Conservation (phyloP, 495 filamentous ascomycete genomes). For the Staphylotrichum tortipilum region DNA sequence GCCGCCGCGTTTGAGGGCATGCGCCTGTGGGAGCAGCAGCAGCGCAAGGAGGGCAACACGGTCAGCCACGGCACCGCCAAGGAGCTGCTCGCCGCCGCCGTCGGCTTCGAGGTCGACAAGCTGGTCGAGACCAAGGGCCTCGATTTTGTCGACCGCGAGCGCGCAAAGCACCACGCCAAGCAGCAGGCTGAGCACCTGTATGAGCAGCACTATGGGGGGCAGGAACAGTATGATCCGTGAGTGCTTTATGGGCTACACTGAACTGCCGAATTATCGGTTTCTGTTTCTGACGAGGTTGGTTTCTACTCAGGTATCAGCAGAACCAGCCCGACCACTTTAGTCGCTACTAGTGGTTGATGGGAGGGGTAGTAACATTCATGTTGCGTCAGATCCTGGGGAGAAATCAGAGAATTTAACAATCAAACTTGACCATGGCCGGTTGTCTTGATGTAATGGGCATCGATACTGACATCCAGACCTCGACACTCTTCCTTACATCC, state of each 20-base stretch:
- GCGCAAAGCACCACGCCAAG: conserved; percentile 58
- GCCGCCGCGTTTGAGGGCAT: conserved; percentile 73
- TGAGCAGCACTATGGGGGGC: conserved; percentile 46
- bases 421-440: too few species aligned
- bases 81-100: conserved; percentile 62
- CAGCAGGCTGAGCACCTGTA: conserved; percentile 57
- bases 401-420: too few species aligned
- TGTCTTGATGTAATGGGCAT: too few species aligned
- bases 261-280: background rate
- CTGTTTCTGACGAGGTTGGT: background rate
- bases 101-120: conserved; percentile 69
- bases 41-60: conserved; percentile 62
- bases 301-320: background rate
- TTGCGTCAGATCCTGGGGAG: too few species aligned
- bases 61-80: conserved; percentile 70
- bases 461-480: too few species aligned
- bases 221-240: conserved; percentile 44
- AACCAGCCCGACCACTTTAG: background rate
- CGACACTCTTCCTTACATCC: too few species aligned
- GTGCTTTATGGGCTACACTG: conserved; percentile 6
- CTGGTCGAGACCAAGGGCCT: conserved; percentile 71
- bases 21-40: conserved; percentile 70
- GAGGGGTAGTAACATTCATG: too few species aligned
- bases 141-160: conserved; percentile 57
- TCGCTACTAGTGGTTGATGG: background rate